Percentiles rank a stretch among this genome's conserved stretches.
Evolutionary conservation across 192 early-diverging fungal genomes (phyloP).

Genomic region (Chytriomyces sp.): DNA sequence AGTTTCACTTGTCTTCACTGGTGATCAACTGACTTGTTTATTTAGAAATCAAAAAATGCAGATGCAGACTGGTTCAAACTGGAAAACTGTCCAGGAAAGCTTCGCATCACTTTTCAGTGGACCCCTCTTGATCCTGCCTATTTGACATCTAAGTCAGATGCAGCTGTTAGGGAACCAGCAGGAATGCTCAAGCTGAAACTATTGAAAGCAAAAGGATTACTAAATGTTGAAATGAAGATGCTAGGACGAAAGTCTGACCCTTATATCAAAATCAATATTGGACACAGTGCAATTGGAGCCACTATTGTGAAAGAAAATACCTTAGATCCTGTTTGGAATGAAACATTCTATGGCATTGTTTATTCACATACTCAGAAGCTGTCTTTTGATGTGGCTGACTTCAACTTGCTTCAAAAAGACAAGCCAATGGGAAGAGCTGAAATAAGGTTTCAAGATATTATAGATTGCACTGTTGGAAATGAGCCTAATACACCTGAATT

Average conservation of each 20-base stretch:
- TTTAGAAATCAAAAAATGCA: constrained; percentile 19
- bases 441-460: constrained; percentile 35
- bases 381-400: constrained; percentile 82
- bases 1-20: background rate
- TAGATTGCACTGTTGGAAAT: constrained; percentile 10
- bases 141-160: constrained; percentile 46
- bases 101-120: constrained; percentile 73
- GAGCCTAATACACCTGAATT: background rate
- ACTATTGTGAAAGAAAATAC: constrained; percentile 82
- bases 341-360: constrained; percentile 80
- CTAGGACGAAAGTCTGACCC: constrained; percentile 84
- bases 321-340: constrained; percentile 90
- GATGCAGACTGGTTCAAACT: constrained; percentile 68
- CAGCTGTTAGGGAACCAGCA: constrained; percentile 59
- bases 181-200: constrained; percentile 80
- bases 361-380: constrained; percentile 76
- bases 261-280: constrained; percentile 75
- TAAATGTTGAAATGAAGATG: constrained; percentile 87
- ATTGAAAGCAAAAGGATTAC: constrained; percentile 70
- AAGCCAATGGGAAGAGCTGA: constrained; percentile 76
- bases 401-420: constrained; percentile 82
- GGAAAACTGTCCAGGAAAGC: constrained; percentile 46
- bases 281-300: constrained; percentile 64
- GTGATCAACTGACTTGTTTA: constrained; percentile 45
- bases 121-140: constrained; percentile 78